Base-by-base conservation (phyloP, 2,329 filamentous ascomycete genomes). In the Endocalyx cinctus region DNA sequence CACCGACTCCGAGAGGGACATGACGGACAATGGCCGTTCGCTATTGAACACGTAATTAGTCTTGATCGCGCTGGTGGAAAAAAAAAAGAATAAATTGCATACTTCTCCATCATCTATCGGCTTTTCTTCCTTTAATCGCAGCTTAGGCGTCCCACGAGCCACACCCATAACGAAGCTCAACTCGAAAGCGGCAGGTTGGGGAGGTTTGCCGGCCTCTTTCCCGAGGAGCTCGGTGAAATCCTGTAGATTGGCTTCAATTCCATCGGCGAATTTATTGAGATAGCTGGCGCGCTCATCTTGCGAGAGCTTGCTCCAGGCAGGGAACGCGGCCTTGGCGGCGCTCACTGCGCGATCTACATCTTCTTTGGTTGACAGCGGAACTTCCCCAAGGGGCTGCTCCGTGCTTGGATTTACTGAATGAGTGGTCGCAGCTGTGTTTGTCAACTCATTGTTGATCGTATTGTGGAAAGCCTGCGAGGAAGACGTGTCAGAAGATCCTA, bases 361-460 rank as follows among this genome's bases (percentile, higher is more conserved):
- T 17, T 48, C 46, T 29, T 59, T 57, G 8, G 59, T 66, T 0
- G 63, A 62, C 27, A 73, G 56, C 0, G 70, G 70, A 2, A 72
- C 67, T 13, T 65, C 61, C 25, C 7, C 8, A 13, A 71, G 67
- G 23, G 65, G 58, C 38, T 68, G 50, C 19, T 59, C 55, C 15
- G 62, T 72, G n/a, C 67, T 56, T 1, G 71, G 70, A 49, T 72
- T 70, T 45, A 71, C 58, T 22, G 64, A 60, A 44, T 65, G 62
- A 30, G 67, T 62, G 7, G 62, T 70, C 29, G 62, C 46, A 10
- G 59, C 37, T 1, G 67, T 70, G n/a, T 62, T 48, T 12, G 53
- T 56, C 40, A 67, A 52, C 52, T 70, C 55, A 38, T 69, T 70
- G 39, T 72, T 63, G 46, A 75, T 63, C 39, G 69, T 59, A 55